Evolutionary conservation across 805 yeast genomes (phyloP), one percentile per base, ranked within the genome.

Genomic region (Sugiyamaella lignohabitans): DNA sequence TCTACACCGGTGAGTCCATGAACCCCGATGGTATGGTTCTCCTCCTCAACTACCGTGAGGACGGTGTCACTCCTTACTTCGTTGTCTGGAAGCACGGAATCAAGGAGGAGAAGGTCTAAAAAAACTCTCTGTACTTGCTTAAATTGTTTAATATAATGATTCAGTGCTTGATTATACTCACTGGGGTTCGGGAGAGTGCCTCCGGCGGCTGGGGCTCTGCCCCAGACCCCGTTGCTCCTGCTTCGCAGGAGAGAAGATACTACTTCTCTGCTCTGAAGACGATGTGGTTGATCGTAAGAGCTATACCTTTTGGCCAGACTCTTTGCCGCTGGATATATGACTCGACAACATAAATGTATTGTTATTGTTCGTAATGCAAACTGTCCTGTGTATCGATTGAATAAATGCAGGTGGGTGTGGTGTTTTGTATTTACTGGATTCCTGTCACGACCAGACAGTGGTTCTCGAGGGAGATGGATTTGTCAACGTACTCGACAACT

Each of bases 31-130:
- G 84, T 62, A 93, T 93, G 98, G 75, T 93, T 68, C 87, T 88
- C 61, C 81, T 93, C 72, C 85, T 93, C 74, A 93, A 93, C 94
- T 93, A 91, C 88, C 94, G 98, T 77, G 98, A 93, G 79, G 98
- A 93, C 70, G 98, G 98, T 78, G 77, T 82, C 64, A 93, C 98
- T 62, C 98, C 98, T 68, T 93, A 69, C 76, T 93, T 91, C 66
- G 87, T 89, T 59, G 82, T 89, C 84, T 93, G 98, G 98, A 93
- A 91, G 79, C 98, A 93, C 75, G 98, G 98, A 80, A 82, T 86
- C 61, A 75, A 70, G 63, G 87, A 80, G 71, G 80, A 77, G 72
- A 93, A 93, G 84, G 79, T 91, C 79, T 91, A 88, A 83, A 67
- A 35, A 16, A n/a, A n/a, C n/a, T n/a, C 37, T 27, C 40, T 18